Conservation (phyloP, 495 filamentous ascomycete genomes). For the Penicillium paxilli region DNA sequence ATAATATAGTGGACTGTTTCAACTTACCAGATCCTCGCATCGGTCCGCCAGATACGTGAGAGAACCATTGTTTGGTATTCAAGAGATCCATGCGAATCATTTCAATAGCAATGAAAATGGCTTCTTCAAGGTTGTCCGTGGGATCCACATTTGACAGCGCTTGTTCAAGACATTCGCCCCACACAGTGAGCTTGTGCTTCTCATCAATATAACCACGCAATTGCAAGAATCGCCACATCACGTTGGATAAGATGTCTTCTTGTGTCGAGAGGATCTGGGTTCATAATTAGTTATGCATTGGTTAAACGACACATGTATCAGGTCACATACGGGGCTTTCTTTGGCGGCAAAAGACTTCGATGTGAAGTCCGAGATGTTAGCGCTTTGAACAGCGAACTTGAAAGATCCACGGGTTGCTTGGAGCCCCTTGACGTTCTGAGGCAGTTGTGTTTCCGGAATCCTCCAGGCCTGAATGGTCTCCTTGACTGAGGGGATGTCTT, state of each 20-base stretch:
- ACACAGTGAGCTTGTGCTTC: constrained; percentile 76
- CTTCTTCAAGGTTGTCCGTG: constrained; percentile 56
- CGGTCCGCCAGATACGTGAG: constrained; percentile 58
- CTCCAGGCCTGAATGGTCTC: constrained; percentile 71
- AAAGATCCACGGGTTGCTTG: constrained; percentile 42
- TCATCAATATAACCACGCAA: constrained; percentile 81
- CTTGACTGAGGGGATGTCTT: constrained; percentile 59
- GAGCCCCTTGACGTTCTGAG: constrained; percentile 42
- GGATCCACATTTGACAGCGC: constrained; percentile 63
- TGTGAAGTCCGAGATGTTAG: constrained; percentile 66
- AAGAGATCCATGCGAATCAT: constrained; percentile 74
- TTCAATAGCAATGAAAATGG: constrained; percentile 76
- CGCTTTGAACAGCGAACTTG: constrained; percentile 49
- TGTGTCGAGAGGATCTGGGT: constrained; percentile 46
- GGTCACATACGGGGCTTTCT: constrained; percentile 37
- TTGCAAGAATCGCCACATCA: constrained; percentile 85
- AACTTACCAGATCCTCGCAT: constrained; percentile 56
- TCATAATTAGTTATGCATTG: background rate
- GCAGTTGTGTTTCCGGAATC: constrained; percentile 54
- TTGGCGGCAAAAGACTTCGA: constrained; percentile 57
- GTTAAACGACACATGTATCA: background rate
- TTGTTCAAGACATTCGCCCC: constrained; percentile 77
- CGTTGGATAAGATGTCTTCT: constrained; percentile 74
- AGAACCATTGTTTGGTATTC: constrained; percentile 62
- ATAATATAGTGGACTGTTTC: background rate